These are phyloP conservation scores for Phytophthora constricta DNA, from an alignment of 352 stramenopile genomes.

Conservation along the genomic window DNA sequence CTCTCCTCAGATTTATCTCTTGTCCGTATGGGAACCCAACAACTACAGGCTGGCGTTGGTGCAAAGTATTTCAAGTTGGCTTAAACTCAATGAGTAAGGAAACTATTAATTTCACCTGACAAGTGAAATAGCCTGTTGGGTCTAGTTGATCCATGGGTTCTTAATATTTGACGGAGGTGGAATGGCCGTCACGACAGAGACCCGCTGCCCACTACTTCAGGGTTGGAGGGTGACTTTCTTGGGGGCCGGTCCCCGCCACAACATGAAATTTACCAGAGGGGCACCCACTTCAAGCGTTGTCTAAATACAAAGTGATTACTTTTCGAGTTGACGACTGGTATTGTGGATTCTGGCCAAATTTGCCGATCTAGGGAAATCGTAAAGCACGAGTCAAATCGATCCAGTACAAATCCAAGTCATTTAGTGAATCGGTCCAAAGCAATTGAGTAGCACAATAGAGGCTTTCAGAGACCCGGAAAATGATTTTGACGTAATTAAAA, in stretches of 20 bases:
- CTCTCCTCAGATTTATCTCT: neutral
- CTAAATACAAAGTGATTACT: no score
- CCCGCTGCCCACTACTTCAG: slow-evolving; percentile 47
- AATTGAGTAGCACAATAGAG: no score
- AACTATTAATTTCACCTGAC: slow-evolving; percentile 92
- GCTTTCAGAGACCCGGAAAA: no score
- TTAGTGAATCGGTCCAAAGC: no score
- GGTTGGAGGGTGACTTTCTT: slow-evolving; percentile 29
- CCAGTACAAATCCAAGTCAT: no score
- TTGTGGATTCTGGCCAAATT: no score
- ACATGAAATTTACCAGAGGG: no score
- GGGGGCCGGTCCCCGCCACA: slow-evolving; percentile 58
- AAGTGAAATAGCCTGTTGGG: slow-evolving; percentile 70
- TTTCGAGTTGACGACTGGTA: no score
- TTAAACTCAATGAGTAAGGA: slow-evolving; percentile 95
- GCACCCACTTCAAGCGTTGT: no score
- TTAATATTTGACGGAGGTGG: slow-evolving; percentile 82
- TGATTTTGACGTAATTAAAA: no score
- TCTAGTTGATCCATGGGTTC: slow-evolving; percentile 56
- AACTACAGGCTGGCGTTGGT: neutral
- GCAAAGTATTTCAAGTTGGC: slow-evolving; percentile 42
- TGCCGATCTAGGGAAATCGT: no score
- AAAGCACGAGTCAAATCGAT: no score
- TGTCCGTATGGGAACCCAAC: slow-evolving; percentile 9
- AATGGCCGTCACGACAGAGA: slow-evolving; percentile 61